Evolutionary conservation across 2,329 filamentous ascomycete genomes (phyloP).

Genomic region (Beauveria medogensis): DNA sequence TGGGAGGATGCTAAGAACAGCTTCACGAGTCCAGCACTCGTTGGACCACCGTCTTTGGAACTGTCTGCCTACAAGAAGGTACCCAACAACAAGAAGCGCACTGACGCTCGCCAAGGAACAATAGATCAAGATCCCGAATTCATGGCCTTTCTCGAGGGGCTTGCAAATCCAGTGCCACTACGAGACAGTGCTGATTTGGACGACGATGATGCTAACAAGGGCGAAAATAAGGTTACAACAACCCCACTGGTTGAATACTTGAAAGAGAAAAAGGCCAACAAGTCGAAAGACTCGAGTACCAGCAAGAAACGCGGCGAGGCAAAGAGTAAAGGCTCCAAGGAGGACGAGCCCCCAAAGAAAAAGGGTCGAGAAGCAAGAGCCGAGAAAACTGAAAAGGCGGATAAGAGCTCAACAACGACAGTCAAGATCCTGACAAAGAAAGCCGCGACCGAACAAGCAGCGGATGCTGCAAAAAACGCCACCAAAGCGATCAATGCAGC

Average conservation of each 20-base stretch:
- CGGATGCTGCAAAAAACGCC: slow-evolving; percentile 37
- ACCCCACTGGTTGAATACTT: slow-evolving; percentile 87
- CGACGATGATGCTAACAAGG: slow-evolving; percentile 36
- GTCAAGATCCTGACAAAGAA: slow-evolving; percentile 58
- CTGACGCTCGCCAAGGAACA: slow-evolving; percentile 81
- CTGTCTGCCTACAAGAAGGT: slow-evolving; percentile 78
- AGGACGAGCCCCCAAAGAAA: slow-evolving; percentile 50
- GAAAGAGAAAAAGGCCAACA: slow-evolving; percentile 83
- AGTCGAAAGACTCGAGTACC: slow-evolving; percentile 49
- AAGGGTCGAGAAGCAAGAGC: slow-evolving; percentile 53
- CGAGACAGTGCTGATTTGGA: slow-evolving; percentile 38
- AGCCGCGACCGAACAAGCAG: slow-evolving; percentile 39
- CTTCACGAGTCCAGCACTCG: slow-evolving; percentile 59
- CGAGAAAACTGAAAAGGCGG: neutral
- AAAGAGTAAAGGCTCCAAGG: slow-evolving; percentile 43
- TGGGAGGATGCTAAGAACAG: slow-evolving; percentile 82
- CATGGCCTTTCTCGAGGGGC: slow-evolving; percentile 79
- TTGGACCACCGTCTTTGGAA: slow-evolving; percentile 73
- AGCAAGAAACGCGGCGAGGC: slow-evolving; percentile 34
- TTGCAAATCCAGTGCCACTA: slow-evolving; percentile 59
- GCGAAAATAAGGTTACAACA: slow-evolving; percentile 57
- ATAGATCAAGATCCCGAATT: slow-evolving; percentile 97
- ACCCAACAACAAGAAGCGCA: slow-evolving; percentile 63
- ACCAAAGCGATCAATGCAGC: slow-evolving; percentile 26
- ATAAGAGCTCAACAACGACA: slow-evolving; percentile 39